Percentiles rank a stretch among this genome's conserved stretches.
Evolutionary conservation across 768 basidiomycete species (phyloP).

Genomic region (Naganishia vishniacii): DNA sequence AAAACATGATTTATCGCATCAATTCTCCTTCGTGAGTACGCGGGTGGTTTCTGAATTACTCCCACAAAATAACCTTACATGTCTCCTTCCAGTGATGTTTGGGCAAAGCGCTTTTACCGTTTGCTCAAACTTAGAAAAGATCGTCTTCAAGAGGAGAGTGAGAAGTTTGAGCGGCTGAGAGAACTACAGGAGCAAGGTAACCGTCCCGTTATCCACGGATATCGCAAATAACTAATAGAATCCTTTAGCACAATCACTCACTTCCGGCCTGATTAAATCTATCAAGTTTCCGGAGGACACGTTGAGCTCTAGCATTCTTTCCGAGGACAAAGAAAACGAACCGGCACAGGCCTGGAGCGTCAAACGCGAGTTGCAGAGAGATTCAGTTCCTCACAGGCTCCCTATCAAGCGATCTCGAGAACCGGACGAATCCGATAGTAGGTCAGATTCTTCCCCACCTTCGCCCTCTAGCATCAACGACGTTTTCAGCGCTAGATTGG

Average conservation of each 20-base stretch:
- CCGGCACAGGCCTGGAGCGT: background rate
- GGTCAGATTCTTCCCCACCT: background rate
- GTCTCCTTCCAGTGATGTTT: background rate
- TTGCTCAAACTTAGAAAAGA: background rate
- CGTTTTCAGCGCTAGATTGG: background rate
- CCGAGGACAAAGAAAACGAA: constrained; percentile 4
- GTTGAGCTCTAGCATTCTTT: no score
- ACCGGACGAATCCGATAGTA: background rate
- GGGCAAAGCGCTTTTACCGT: constrained; percentile 9
- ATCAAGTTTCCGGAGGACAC: no score
- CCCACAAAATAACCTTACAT: background rate
- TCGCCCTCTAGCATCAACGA: background rate
- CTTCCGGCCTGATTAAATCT: no score
- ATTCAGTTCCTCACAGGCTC: no score
- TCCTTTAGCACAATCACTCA: no score
- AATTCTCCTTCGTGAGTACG: constrained; percentile 2
- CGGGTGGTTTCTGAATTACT: background rate
- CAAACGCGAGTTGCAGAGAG: no score
- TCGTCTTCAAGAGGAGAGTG: background rate
- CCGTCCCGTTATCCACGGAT: no score
- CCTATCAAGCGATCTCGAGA: no score
- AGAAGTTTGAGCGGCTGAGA: background rate
- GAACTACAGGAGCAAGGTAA: constrained; percentile 4
- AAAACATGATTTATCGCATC: background rate
- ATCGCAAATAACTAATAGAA: no score